A percentile compares a stretch with the other conserved stretches of the same genome.
Evolutionary conservation across 1,284 basidiomycete genomes (phyloP).

Genomic region (Inonotus hispidus): DNA sequence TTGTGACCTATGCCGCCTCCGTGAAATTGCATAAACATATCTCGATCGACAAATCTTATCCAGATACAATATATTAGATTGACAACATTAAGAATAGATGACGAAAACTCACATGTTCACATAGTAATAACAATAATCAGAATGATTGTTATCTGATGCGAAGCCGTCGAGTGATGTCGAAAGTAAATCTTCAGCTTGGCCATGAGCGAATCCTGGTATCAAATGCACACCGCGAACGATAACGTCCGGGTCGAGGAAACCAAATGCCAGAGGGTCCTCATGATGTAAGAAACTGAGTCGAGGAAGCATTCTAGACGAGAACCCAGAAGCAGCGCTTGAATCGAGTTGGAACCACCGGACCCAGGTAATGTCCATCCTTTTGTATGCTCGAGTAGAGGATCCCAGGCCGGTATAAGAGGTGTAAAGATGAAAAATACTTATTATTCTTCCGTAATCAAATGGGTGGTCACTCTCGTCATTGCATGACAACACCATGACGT

Average conservation of each 20-base stretch:
- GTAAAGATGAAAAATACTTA: slow-evolving; percentile 19
- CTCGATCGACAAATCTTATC: slow-evolving; percentile 33
- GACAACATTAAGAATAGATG: background rate
- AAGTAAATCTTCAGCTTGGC: background rate
- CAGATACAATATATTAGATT: background rate
- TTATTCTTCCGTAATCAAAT: slow-evolving; percentile 21
- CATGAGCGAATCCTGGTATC: slow-evolving; percentile 2
- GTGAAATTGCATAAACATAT: slow-evolving; percentile 30
- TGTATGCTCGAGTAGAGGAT: background rate
- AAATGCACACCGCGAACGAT: slow-evolving; percentile 3
- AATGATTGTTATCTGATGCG: slow-evolving; percentile 14
- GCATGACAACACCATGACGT: slow-evolving; percentile 33
- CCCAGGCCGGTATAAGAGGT: background rate
- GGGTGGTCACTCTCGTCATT: slow-evolving; percentile 16
- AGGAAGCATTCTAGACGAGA: background rate
- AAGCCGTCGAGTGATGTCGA: slow-evolving; percentile 22
- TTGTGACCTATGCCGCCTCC: slow-evolving; percentile 29
- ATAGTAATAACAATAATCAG: slow-evolving; percentile 16
- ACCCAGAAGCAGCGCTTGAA: background rate
- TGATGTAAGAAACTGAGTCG: background rate
- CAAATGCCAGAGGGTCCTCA: background rate
- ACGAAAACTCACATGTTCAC: slow-evolving; percentile 17
- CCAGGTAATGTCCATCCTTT: background rate
- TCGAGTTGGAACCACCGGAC: background rate
- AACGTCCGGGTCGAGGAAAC: slow-evolving; percentile 6